phyloP scores from a whole-genome alignment of 768 basidiomycete species.

The Suillus cothurnatus region DNA sequence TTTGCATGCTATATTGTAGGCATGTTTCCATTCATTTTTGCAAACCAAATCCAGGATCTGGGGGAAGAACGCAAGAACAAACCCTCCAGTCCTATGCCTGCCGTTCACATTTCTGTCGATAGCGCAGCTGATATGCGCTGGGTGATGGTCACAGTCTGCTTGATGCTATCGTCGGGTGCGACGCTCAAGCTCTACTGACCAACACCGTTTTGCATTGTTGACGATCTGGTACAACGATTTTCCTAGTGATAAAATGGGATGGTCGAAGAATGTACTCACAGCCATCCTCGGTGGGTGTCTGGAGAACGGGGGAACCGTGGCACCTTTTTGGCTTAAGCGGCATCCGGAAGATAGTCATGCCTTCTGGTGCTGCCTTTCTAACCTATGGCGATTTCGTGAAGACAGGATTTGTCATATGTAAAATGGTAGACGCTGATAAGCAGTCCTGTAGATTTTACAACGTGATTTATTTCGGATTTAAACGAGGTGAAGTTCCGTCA shows the following conservation, averaged over 20 bases:
- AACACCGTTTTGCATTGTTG: constrained; percentile 31
- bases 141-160: constrained; percentile 34
- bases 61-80: constrained; percentile 24
- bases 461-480: not conserved
- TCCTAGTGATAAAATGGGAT: constrained; percentile 38
- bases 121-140: constrained; percentile 37
- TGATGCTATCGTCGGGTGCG: constrained; percentile 32
- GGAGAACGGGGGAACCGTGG: constrained; percentile 40
- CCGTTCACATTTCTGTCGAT: constrained; percentile 37
- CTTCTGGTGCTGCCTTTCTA: constrained; percentile 17
- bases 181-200: constrained; percentile 33
- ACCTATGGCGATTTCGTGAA: not conserved
- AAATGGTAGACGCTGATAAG: not conserved
- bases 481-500: not conserved
- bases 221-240: constrained; percentile 42
- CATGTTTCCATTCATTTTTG: too few species aligned
- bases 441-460: not conserved
- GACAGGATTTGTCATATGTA: not conserved
- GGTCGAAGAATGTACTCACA: constrained; percentile 41
- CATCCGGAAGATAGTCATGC: constrained; percentile 38
- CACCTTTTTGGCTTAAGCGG: constrained; percentile 31
- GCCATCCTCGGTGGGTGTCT: constrained; percentile 39
- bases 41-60: too few species aligned
- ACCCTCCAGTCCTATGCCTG: constrained; percentile 44
- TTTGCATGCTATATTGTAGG: too few species aligned